Conservation (phyloP, 495 filamentous ascomycete genomes). For the Arthonia radiata region DNA sequence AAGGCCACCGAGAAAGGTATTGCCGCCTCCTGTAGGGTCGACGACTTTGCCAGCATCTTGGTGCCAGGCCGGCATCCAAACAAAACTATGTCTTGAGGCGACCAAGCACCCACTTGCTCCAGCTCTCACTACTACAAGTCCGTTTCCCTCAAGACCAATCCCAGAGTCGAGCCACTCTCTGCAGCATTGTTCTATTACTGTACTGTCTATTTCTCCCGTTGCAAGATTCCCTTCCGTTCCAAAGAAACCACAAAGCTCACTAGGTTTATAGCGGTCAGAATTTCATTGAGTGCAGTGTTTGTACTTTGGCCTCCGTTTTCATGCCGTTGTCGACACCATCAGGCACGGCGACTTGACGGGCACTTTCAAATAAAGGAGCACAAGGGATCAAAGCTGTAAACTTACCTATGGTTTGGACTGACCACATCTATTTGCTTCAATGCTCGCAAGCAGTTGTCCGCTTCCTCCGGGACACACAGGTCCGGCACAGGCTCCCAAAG, state of each 20-base stretch:
- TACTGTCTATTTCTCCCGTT: constrained; percentile 4
- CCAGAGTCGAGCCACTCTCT: constrained; percentile 29
- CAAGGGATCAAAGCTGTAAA: too few species aligned
- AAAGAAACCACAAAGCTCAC: constrained; percentile 70
- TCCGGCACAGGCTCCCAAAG: constrained; percentile 94
- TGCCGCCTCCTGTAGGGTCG: constrained; percentile 91
- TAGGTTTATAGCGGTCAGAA: too few species aligned
- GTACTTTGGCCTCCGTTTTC: too few species aligned
- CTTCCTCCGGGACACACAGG: constrained; percentile 51
- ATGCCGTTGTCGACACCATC: too few species aligned
- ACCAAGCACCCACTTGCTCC: constrained; percentile 35
- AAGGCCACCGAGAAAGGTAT: constrained; percentile 74
- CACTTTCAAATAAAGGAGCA: too few species aligned
- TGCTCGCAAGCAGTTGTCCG: constrained; percentile 43
- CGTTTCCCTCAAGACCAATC: constrained; percentile 20
- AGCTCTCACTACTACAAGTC: constrained; percentile 26
- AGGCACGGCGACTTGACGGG: too few species aligned
- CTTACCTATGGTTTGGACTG: constrained; percentile 66
- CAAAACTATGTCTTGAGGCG: constrained; percentile 13
- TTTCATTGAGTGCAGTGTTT: too few species aligned
- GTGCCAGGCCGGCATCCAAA: constrained; percentile 35
- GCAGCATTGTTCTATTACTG: constrained; percentile 20
- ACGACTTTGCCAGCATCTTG: constrained; percentile 30
- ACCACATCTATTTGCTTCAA: constrained; percentile 58
- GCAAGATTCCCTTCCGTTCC: constrained; percentile 21